Evolutionary conservation across 495 filamentous ascomycete genomes (phyloP).

Genomic region (Rhizodiscina lignyota): DNA sequence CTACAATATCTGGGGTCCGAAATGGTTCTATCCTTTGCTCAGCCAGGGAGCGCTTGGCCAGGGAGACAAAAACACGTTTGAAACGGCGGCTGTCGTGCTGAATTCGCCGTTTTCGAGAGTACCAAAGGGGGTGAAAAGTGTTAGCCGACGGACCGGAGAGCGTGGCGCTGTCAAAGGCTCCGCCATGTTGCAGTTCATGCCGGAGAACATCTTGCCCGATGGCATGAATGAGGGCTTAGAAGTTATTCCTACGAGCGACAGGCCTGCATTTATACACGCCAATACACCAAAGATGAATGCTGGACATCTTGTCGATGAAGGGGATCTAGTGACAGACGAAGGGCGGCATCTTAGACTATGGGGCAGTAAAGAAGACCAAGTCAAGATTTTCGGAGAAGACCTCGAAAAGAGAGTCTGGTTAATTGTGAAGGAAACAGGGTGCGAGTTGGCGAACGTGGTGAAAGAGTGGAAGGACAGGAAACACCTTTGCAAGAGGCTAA

Average conservation of each 20-base stretch:
- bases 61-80: constrained; percentile 51
- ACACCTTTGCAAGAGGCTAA: neutral
- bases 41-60: constrained; percentile 38
- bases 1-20: constrained; percentile 45
- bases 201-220: too few relatives aligned
- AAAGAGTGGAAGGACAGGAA: neutral
- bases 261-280: neutral
- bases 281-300: neutral
- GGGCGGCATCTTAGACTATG: neutral
- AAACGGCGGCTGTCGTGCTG: constrained; percentile 34
- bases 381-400: neutral
- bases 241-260: too few relatives aligned
- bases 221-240: neutral
- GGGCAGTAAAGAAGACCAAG: neutral
- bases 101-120: constrained; percentile 34
- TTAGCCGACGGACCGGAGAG: neutral
- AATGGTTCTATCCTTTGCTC: constrained; percentile 40
- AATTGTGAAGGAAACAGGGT: neutral
- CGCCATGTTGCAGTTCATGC: neutral
- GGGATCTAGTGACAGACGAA: neutral
- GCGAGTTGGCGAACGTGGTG: neutral
- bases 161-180: neutral
- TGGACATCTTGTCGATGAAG: neutral
- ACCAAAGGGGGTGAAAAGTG: neutral
- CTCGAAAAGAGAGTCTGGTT: neutral